Evolutionary conservation across 768 basidiomycete species (phyloP).

Genomic region (Rhodosporidiobolus sp.): DNA sequence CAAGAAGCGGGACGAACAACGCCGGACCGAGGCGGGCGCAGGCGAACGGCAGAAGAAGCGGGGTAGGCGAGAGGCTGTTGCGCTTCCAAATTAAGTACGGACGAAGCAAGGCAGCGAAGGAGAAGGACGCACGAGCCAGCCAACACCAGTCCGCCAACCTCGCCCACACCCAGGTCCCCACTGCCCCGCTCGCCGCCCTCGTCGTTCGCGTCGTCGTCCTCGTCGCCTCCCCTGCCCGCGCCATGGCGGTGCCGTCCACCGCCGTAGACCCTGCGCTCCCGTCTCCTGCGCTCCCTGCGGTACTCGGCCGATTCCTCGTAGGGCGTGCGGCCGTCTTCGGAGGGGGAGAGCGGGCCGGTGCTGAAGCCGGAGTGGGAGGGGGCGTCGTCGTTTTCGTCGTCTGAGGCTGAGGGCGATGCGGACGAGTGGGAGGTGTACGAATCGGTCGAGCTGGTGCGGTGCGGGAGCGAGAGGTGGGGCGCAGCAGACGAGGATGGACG

Average conservation of each 20-base stretch:
- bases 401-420: not conserved
- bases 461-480: not conserved
- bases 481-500: not conserved
- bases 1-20: constrained; percentile 38
- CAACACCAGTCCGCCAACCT: constrained; percentile 19
- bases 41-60: constrained; percentile 32
- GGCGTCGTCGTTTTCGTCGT: not conserved
- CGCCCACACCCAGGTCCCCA: constrained; percentile 13
- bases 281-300: constrained; percentile 7
- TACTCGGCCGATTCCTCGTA: not conserved
- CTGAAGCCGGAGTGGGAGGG: too few species aligned
- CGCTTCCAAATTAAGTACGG: not conserved
- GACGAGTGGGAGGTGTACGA: not conserved
- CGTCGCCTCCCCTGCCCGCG: not conserved
- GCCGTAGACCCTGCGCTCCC: constrained; percentile 29
- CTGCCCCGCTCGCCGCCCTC: constrained; percentile 22
- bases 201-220: constrained; percentile 7
- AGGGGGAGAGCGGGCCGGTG: not conserved
- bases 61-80: constrained; percentile 22
- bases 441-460: constrained; percentile 3
- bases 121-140: constrained; percentile 19
- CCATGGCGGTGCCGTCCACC: constrained; percentile 20
- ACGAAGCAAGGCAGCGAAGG: not conserved
- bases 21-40: constrained; percentile 21
- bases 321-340: not conserved